Percentiles rank a stretch among this genome's conserved stretches.
These are phyloP conservation scores for Spiraea crenata DNA, from an alignment of 331 rosid species.

Conservation along the genomic window DNA sequence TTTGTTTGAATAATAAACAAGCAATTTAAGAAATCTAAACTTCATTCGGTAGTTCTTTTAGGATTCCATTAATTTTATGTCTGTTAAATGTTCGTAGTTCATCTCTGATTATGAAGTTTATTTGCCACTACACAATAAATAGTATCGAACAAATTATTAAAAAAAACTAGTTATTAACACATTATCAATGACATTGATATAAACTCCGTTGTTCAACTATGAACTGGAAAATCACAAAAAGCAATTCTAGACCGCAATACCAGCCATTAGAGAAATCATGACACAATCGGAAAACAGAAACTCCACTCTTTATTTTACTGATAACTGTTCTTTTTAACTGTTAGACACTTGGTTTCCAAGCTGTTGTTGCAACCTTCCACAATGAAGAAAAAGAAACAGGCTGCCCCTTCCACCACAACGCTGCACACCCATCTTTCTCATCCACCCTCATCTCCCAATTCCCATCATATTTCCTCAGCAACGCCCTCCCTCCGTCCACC, in stretches of 20 bases:
- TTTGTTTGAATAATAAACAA: no score
- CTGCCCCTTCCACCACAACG: constrained; percentile 80
- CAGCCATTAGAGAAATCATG: neutral
- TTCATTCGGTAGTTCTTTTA: no score
- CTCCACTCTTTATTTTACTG: neutral
- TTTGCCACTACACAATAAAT: no score
- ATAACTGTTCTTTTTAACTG: constrained; percentile 9
- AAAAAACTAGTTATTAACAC: no score
- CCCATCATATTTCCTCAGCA: constrained; percentile 75
- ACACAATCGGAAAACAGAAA: neutral
- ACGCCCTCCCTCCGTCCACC: constrained; percentile 72
- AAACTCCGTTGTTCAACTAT: no score
- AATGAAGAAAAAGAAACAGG: constrained; percentile 76
- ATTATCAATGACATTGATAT: no score
- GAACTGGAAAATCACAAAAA: neutral
- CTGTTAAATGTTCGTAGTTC: no score
- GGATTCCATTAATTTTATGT: no score
- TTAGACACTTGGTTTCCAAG: neutral
- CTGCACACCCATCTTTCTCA: constrained; percentile 54
- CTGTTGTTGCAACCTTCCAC: constrained; percentile 49
- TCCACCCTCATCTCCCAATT: constrained; percentile 87
- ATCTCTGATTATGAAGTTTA: no score
- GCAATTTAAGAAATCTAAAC: no score
- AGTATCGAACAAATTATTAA: no score
- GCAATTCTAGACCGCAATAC: neutral